These are phyloP conservation scores for Apostasia ramifera DNA, from an alignment of 106 monocot species.

Conservation along the genomic window DNA sequence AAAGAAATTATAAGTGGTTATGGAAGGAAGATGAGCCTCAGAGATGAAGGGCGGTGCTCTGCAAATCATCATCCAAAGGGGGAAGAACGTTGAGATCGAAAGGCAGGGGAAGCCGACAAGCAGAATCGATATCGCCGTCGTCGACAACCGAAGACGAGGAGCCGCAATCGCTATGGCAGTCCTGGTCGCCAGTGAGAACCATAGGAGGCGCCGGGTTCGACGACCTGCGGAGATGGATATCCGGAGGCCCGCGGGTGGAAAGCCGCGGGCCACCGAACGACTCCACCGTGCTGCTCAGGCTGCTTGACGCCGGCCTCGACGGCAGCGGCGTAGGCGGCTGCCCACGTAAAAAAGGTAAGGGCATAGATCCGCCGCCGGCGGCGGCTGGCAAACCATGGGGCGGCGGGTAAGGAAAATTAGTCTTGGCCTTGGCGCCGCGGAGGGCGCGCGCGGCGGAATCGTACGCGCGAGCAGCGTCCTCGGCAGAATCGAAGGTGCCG, in stretches of 20 bases:
- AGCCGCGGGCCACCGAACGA: conserved; percentile 26
- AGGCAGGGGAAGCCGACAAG: conserved; percentile 12
- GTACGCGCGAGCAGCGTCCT: conserved; percentile 34
- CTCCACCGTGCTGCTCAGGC: conserved; percentile 29
- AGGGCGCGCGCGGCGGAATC: conserved; percentile 20
- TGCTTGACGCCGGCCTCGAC: conserved; percentile 19
- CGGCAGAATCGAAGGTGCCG: conserved; percentile 34
- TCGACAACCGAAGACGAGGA: conserved; percentile 54
- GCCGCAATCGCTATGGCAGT: conserved; percentile 53
- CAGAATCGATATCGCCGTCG: conserved; percentile 21
- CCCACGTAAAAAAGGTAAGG: conserved; percentile 1
- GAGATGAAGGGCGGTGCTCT: conserved; percentile 8
- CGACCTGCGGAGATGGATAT: background rate
- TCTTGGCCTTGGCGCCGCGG: conserved; percentile 32
- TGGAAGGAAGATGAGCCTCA: background rate
- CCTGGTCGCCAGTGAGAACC: conserved; percentile 7
- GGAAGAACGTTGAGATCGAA: conserved; percentile 47
- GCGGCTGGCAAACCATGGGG: background rate
- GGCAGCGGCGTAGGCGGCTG: background rate
- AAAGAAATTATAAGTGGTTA: no score
- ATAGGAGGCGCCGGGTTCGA: background rate
- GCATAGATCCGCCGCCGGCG: background rate
- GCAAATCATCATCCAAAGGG: conserved; percentile 8
- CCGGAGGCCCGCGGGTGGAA: background rate
- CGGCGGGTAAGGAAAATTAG: conserved; percentile 18